These are phyloP conservation scores for Adiantum capillusveneris DNA, from an alignment of 75 land plant genomes.

Conservation along the genomic window DNA sequence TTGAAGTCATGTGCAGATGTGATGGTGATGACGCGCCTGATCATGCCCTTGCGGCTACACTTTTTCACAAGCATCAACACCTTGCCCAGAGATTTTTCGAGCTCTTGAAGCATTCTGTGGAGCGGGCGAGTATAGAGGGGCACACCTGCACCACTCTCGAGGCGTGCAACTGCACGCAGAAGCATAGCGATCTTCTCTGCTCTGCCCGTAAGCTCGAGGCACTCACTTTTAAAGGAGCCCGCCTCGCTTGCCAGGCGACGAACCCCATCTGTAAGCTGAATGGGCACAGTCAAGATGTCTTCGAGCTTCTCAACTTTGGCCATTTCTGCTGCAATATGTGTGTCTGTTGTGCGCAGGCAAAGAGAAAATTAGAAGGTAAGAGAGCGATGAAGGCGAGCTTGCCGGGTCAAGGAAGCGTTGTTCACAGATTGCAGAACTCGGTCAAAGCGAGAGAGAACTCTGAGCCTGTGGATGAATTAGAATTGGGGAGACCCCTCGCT, in stretches of 20 bases:
- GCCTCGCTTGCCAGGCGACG: not conserved
- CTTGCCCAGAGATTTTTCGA: slow-evolving; percentile 15
- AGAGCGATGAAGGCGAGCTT: too few relatives aligned
- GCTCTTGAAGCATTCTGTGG: slow-evolving; percentile 22
- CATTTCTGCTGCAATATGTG: too few relatives aligned
- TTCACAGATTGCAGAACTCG: too few relatives aligned
- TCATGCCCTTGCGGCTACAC: slow-evolving; percentile 20
- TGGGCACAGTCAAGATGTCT: too few relatives aligned
- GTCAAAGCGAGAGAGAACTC: too few relatives aligned
- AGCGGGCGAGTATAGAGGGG: slow-evolving; percentile 21
- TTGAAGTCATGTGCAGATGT: slow-evolving; percentile 48
- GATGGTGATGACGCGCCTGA: slow-evolving; percentile 56
- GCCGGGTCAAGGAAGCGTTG: too few relatives aligned
- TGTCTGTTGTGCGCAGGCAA: too few relatives aligned
- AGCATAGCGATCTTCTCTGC: slow-evolving; percentile 18
- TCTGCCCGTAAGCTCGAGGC: slow-evolving; percentile 14
- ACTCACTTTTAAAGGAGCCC: slow-evolving; percentile 4
- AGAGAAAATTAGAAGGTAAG: too few relatives aligned
- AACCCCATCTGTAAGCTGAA: too few relatives aligned
- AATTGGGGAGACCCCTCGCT: too few relatives aligned
- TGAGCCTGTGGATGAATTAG: too few relatives aligned
- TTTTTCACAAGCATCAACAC: slow-evolving; percentile 21
- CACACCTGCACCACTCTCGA: not conserved
- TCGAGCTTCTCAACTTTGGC: too few relatives aligned
- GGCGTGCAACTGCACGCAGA: slow-evolving; percentile 22